Evolutionary conservation across 2,329 filamentous ascomycete species (phyloP).

Genomic region (Neospermospora avenae): DNA sequence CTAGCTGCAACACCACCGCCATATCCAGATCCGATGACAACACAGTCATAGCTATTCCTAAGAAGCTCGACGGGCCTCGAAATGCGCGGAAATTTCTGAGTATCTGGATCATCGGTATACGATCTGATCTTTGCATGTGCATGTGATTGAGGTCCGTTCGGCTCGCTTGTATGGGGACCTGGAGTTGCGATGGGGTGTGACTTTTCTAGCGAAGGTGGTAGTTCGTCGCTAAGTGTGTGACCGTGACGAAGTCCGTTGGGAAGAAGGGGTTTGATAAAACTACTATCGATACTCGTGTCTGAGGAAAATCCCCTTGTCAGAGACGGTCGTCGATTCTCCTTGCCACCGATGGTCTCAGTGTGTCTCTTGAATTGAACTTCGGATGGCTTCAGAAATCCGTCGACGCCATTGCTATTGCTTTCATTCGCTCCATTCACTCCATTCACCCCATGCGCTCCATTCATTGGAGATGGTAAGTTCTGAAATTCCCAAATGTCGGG

Average conservation of each 20-base stretch:
- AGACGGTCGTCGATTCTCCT: conserved; percentile 8
- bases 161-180: conserved; percentile 20
- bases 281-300: conserved; percentile 17
- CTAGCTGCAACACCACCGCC: conserved; percentile 64
- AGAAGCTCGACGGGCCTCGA: conserved; percentile 56
- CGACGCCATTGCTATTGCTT: conserved; percentile 5
- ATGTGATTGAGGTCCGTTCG: conserved; percentile 28
- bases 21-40: conserved; percentile 68
- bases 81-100: conserved; percentile 47
- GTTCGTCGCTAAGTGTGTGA: conserved; percentile 7
- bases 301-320: conserved; percentile 17
- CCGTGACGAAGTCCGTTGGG: conserved; percentile 11
- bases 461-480: background rate
- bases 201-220: conserved; percentile 2
- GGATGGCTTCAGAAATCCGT: conserved; percentile 6
- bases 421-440: background rate
- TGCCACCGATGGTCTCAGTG: conserved; percentile 2
- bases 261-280: conserved; percentile 12
- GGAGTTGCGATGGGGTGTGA: conserved; percentile 26
- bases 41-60: conserved; percentile 56
- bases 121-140: conserved; percentile 30
- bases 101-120: conserved; percentile 32
- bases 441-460: background rate
- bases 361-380: conserved; percentile 19
- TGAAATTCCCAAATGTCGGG: conserved; percentile 16